Evolutionary conservation across 1,139 yeast species (phyloP).

Genomic region (Hemisphaericaspora xylofermentans): DNA sequence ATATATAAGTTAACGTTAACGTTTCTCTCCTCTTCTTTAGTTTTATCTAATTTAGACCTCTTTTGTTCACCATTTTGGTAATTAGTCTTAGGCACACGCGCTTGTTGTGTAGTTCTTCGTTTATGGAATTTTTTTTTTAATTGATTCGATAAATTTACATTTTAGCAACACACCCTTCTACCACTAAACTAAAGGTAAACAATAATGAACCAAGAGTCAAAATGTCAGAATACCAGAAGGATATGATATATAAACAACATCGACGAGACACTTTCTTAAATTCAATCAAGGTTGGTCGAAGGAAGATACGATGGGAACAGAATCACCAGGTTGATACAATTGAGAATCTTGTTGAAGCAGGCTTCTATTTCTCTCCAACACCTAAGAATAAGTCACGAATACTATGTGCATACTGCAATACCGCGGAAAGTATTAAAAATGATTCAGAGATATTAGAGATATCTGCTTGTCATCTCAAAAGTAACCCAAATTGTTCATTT

Average conservation of each 20-base stretch:
- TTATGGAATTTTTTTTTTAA: too few relatives aligned
- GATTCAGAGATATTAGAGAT: conserved; percentile 29
- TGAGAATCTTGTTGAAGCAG: conserved; percentile 49
- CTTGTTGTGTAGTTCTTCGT: too few relatives aligned
- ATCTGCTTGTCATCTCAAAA: conserved; percentile 44
- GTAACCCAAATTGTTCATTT: conserved; percentile 49
- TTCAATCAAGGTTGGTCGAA: conserved; percentile 13
- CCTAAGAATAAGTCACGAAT: conserved; percentile 44
- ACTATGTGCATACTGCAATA: conserved; percentile 62
- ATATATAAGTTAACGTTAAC: too few relatives aligned
- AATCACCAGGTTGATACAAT: conserved; percentile 15
- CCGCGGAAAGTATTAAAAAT: conserved; percentile 38
- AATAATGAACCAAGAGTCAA: not conserved
- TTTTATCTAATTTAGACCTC: too few relatives aligned
- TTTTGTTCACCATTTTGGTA: too few relatives aligned
- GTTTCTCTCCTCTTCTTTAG: too few relatives aligned
- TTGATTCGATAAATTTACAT: not conserved
- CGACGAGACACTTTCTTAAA: conserved; percentile 18
- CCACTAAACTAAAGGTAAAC: not conserved
- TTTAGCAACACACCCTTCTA: not conserved
- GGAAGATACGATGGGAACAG: conserved; percentile 17
- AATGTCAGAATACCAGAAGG: not conserved
- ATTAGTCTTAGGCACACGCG: too few relatives aligned
- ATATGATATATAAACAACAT: conserved; percentile 20
- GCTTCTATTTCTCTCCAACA: conserved; percentile 69